Evolutionary conservation across 768 basidiomycete genomes (phyloP), one percentile per base, ranked within the genome.

Genomic region (Lyophyllum shimeji): DNA sequence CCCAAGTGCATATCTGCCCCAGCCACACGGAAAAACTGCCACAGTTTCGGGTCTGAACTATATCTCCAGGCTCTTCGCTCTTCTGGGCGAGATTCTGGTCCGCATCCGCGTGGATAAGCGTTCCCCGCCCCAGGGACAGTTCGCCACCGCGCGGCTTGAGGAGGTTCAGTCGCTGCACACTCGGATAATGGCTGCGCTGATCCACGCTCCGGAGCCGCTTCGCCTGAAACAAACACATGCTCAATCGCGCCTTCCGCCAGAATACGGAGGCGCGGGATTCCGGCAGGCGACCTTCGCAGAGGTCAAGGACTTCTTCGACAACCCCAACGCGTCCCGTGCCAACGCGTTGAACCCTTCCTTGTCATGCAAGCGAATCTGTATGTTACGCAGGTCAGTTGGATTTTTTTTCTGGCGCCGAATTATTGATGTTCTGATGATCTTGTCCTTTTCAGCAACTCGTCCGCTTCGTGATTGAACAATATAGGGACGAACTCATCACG

Each of bases 361-460:
- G 93, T 96, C 29, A 90, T 93, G 83, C 93, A 95, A 70, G 90
- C 89, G 33, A 96, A 96, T 65, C 76, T 96, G 40, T 95, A 89
- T 63, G 93, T 95, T 63, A 95, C 93, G 11, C 93, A 95, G 82
- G 93, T 89, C 59, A 57, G 80, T 34, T 8, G 27, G 25, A 42
- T 48, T 20, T 15, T 20, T n/a, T 11, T 34, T 37, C 7, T 23
- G 13, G 4, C 29, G 2, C 18, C 46, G 31, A 1, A 20, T 17
- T 31, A 50, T 24, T 24, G 23, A 33, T 42, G 34, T 43, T 27
- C 23, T 55, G 15, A 50, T 17, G 37, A 43, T 51, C 46, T 39
- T 48, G 42, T n/a, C n/a, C n/a, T 44, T 18, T 58, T 15, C 61
- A 95, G 92, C 93, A 95, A 93, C 82, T 94, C 47, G 92, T 92